Evolutionary conservation across 345 rosid species (phyloP).

Genomic region (Hibiscus mutabilis): DNA sequence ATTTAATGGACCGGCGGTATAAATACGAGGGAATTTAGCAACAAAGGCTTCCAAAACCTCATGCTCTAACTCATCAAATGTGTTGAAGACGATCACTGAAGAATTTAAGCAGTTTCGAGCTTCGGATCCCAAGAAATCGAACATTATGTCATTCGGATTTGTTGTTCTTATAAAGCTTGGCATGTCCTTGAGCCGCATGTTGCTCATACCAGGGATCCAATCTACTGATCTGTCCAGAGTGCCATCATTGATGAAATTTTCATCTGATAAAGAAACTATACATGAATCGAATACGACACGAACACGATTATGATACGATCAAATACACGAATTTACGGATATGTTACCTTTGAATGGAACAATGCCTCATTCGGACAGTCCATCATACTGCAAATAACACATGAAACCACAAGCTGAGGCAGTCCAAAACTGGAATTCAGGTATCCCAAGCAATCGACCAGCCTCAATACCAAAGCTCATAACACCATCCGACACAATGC

Average conservation of each 20-base stretch:
- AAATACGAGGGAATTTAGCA: background rate
- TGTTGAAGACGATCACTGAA: background rate
- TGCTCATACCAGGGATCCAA: background rate
- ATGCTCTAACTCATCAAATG: background rate
- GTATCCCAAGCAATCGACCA: background rate
- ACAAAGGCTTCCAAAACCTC: background rate
- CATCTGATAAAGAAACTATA: background rate
- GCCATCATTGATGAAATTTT: background rate
- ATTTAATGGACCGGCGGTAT: background rate
- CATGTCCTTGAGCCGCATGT: background rate
- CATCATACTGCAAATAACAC: background rate
- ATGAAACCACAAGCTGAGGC: background rate
- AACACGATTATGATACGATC: background rate
- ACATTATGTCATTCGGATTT: background rate
- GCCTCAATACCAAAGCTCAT: background rate
- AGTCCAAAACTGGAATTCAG: background rate
- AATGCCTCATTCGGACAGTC: background rate
- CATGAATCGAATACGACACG: too few relatives aligned
- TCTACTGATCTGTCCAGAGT: background rate
- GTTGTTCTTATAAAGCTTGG: background rate
- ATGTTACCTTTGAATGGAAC: background rate
- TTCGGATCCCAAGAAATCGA: background rate
- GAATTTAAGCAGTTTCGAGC: background rate
- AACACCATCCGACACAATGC: background rate
- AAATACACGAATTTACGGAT: background rate